These are phyloP conservation scores for Colletotrichum sp. DNA, from an alignment of 2,329 filamentous ascomycete genomes.

Conservation along the genomic window DNA sequence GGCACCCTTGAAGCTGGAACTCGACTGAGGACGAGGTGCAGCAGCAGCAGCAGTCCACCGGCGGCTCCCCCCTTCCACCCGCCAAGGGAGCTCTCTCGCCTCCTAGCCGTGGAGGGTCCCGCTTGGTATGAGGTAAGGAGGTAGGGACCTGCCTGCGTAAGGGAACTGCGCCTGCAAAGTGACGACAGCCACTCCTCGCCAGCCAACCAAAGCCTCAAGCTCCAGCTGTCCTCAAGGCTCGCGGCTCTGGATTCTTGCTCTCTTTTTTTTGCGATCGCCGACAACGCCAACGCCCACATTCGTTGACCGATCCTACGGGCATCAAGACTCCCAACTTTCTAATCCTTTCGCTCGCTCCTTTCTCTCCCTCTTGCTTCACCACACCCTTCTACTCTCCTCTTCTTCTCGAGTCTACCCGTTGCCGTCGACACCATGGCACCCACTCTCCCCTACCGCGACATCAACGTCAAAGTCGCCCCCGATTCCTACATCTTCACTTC, in stretches of 20 bases:
- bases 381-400: not conserved
- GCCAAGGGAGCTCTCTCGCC: not conserved
- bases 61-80: not conserved
- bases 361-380: not conserved
- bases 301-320: not conserved
- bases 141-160: not conserved
- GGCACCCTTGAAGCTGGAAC: not conserved
- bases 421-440: constrained; percentile 39
- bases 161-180: constrained; percentile 1
- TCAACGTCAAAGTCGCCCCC: constrained; percentile 92
- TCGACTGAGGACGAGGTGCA: not conserved
- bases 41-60: not conserved
- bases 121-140: not conserved
- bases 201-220: constrained; percentile 14
- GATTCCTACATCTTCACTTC: constrained; percentile 97
- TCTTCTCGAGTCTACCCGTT: not conserved
- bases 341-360: not conserved
- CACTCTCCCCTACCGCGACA: constrained; percentile 83
- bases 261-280: not conserved
- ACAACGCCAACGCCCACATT: not conserved
- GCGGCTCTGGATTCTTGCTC: not conserved
- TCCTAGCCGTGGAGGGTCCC: not conserved
- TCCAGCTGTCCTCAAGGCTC: constrained; percentile 20
- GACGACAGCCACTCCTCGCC: constrained; percentile 21
- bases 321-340: not conserved